Conservation (phyloP, 345 rosid genomes). For the Brassica incana region DNA sequence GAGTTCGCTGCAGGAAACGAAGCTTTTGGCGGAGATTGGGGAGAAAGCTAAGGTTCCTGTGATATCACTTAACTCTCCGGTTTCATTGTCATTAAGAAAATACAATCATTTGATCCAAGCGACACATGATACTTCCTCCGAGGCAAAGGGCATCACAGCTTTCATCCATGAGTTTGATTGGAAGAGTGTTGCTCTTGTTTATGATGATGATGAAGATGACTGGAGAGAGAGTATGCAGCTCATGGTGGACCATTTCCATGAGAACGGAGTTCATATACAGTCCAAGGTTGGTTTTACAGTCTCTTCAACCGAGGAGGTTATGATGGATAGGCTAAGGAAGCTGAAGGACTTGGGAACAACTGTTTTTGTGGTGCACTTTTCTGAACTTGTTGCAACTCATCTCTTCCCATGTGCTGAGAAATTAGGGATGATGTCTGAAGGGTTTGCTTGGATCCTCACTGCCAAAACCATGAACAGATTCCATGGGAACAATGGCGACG, state of each 20-base stretch:
- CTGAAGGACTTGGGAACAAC: constrained; percentile 8
- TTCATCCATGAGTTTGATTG: constrained; percentile 32
- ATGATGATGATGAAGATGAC: constrained; percentile 28
- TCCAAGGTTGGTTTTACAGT: constrained; percentile 26
- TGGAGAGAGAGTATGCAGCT: constrained; percentile 34
- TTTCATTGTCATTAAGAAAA: background rate
- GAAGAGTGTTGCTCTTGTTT: constrained; percentile 36
- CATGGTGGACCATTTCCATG: constrained; percentile 13
- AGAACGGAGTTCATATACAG: background rate
- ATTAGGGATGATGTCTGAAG: constrained; percentile 39
- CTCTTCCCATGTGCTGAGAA: constrained; percentile 26
- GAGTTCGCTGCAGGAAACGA: constrained; percentile 20
- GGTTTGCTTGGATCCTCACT: constrained; percentile 49
- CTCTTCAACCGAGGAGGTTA: constrained; percentile 5
- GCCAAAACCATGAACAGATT: constrained; percentile 17
- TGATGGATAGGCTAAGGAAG: constrained; percentile 16
- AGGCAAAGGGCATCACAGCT: constrained; percentile 30
- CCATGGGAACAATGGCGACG: background rate
- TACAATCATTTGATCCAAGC: constrained; percentile 36
- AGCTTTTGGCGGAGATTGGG: constrained; percentile 36
- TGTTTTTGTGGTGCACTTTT: constrained; percentile 35
- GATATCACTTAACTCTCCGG: constrained; percentile 27
- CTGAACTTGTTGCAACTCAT: constrained; percentile 28
- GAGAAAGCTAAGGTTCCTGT: constrained; percentile 39
- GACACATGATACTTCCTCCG: constrained; percentile 26